A percentile compares a stretch with the other conserved stretches of the same genome.
These are phyloP conservation scores for Benincasa hispida DNA, from an alignment of 306 rosid species.

Conservation along the genomic window DNA sequence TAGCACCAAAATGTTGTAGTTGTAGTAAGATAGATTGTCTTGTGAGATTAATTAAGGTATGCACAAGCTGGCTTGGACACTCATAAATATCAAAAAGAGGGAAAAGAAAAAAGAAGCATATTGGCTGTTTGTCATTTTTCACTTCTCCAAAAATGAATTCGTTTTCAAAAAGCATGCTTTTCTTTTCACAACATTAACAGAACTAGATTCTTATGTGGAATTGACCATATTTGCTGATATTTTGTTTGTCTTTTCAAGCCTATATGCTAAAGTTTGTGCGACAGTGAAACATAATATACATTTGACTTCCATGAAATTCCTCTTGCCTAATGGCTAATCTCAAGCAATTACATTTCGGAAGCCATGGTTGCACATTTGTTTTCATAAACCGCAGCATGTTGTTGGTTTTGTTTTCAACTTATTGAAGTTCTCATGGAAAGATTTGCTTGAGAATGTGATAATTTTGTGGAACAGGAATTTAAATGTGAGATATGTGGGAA, in stretches of 20 bases:
- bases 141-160: not conserved
- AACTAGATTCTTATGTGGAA: not conserved
- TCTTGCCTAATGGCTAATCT: not conserved
- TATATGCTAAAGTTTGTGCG: not conserved
- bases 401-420: not conserved
- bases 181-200: not conserved
- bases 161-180: not conserved
- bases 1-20: too few species aligned
- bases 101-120: too few species aligned
- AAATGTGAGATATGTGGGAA: slow-evolving; percentile 98
- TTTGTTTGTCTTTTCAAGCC: not conserved
- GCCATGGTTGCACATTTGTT: not conserved
- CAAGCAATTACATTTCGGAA: not conserved
- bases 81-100: too few species aligned
- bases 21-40: too few species aligned
- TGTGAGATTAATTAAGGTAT: too few species aligned
- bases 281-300: not conserved
- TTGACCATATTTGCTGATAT: not conserved
- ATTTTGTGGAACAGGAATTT: slow-evolving; percentile 54
- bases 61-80: too few species aligned
- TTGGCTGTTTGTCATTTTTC: not conserved
- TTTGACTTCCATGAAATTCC: not conserved
- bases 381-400: not conserved
- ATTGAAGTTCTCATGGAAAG: not conserved
- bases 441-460: not conserved